These are phyloP conservation scores for Santalum album DNA, from an alignment of 164 flowering plant genomes.

Conservation along the genomic window DNA sequence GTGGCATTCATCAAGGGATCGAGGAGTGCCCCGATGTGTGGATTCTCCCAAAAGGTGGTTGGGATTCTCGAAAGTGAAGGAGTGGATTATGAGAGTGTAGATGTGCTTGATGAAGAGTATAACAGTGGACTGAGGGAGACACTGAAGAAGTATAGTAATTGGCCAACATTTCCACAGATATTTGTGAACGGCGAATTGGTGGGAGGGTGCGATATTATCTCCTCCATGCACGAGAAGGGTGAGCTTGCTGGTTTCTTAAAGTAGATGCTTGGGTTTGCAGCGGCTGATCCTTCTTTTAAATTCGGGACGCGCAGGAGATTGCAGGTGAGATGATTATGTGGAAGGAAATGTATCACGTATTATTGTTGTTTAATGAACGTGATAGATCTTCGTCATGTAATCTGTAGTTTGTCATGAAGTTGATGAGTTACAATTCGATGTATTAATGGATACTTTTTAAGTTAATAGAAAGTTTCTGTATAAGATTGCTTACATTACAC, in stretches of 20 bases:
- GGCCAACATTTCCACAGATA: constrained; percentile 97
- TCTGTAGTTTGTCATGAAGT: too few species aligned
- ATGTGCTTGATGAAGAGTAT: constrained; percentile 90
- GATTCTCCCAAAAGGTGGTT: constrained; percentile 88
- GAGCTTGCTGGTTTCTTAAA: constrained; percentile 59
- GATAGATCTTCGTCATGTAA: too few species aligned
- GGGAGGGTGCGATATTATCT: constrained; percentile 76
- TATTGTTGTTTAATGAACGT: too few species aligned
- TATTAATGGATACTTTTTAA: too few species aligned
- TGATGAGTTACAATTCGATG: too few species aligned
- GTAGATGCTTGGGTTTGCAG: constrained; percentile 9
- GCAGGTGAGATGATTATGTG: too few species aligned
- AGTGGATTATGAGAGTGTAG: constrained; percentile 74
- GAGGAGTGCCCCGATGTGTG: constrained; percentile 79
- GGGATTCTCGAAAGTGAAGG: constrained; percentile 67
- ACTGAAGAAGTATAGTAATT: constrained; percentile 77
- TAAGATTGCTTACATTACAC: too few species aligned
- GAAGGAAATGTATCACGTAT: too few species aligned
- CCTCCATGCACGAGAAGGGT: constrained; percentile 86
- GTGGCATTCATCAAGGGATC: constrained; percentile 96
- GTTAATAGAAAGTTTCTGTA: too few species aligned
- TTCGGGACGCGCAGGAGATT: too few species aligned
- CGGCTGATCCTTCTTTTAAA: too few species aligned
- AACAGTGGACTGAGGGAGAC: constrained; percentile 77
- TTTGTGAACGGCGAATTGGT: constrained; percentile 83